Base-by-base conservation (phyloP, 1,284 basidiomycete genomes). In the Farysia itapuensis region DNA sequence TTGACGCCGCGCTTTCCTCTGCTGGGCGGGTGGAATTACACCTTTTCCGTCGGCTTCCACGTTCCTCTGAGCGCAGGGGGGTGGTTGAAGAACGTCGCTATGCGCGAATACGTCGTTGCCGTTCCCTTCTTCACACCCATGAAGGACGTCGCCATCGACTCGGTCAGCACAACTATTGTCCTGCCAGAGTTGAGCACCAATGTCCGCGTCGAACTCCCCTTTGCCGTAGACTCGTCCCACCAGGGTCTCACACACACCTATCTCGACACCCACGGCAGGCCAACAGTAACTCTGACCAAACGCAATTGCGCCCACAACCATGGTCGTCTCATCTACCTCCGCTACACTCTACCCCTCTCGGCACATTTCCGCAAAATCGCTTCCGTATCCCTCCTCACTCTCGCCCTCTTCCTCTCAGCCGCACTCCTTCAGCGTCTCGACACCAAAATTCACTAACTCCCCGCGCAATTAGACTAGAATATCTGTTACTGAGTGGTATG, bases 11-110 rank as follows among this genome's bases (percentile, higher is more conserved):
- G 95, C 28, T 99, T 93, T 77, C 95, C 95, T 7, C 72, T 99
- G 20, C 78, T 97, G 52, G 95, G 95, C 22, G 92, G 94, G 15
- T 99, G 95, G 95, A 97, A 96, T 77, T 98, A 95, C 79, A 85
- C 82, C 31, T 98, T 94, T 79, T 90, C 88, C 5, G 81, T 97
- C 11, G 95, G 95, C 3, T 99, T 88, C 83, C 91, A 97, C 70
- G 86, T 89, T 12, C 44, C 48, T 8, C 59, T 74, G n/a, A 38
- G 40, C 9, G 12, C 29, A 2, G 67, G 66, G 2, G 67, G 67
- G 4, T 82, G 26, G 83, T 81, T 53, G 86, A 82, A 72, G 83
- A 4, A 14, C 3, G 4, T 13, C 1, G n/a, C 24, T 8, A 34
- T 35, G 2, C 31, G 43, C 42, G 56, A 48, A 15, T 86, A 88